Conservation (phyloP, 306 rosid genomes). For the Prunus salicina region DNA sequence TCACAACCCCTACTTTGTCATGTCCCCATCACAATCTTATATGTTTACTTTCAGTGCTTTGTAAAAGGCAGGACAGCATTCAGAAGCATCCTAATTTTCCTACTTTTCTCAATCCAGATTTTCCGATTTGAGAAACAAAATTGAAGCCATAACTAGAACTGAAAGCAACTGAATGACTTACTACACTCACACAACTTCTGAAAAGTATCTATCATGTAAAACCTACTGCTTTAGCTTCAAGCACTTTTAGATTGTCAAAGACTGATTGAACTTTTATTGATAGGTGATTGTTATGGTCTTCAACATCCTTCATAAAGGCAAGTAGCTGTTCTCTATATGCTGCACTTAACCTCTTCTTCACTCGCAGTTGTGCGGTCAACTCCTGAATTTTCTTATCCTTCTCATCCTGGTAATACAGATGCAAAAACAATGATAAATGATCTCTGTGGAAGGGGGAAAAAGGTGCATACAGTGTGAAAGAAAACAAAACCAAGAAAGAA, state of each 20-base stretch:
- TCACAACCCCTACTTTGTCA: neutral
- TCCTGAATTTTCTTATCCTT: conserved; percentile 79
- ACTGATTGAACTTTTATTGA: conserved; percentile 48
- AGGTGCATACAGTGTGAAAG: neutral
- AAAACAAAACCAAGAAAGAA: no score
- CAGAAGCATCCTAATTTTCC: neutral
- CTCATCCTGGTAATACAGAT: conserved; percentile 48
- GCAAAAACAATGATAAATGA: neutral
- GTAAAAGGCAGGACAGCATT: neutral
- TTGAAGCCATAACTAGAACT: neutral
- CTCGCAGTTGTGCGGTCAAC: conserved; percentile 65
- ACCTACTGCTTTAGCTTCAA: conserved; percentile 53
- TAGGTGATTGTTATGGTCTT: conserved; percentile 57
- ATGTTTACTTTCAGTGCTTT: neutral
- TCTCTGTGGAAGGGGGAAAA: no score
- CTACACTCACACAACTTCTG: conserved; percentile 34
- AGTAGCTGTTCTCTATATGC: conserved; percentile 61
- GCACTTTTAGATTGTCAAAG: conserved; percentile 50
- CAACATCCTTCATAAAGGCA: conserved; percentile 60
- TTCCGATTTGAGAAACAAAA: neutral
- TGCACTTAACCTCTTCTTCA: conserved; percentile 61
- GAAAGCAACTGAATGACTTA: neutral
- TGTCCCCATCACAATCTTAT: neutral
- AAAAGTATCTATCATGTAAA: conserved; percentile 37
- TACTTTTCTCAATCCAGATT: neutral